Conservation (phyloP, 805 yeast genomes). For the Metschnikowia noctiluminum region DNA sequence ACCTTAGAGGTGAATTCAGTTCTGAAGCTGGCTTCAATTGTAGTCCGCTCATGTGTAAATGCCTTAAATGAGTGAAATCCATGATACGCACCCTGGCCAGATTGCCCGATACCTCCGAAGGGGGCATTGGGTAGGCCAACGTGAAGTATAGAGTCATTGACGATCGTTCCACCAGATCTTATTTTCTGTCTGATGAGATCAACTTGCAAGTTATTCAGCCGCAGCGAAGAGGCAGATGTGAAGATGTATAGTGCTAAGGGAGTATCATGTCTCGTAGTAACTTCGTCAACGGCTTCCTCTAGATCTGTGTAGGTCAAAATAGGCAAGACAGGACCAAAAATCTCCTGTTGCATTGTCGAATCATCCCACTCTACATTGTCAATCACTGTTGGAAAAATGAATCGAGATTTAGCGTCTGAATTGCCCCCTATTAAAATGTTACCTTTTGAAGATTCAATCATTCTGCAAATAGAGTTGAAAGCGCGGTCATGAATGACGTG, state of each 20-base stretch:
- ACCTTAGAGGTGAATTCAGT: constrained; percentile 54
- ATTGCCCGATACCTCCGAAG: constrained; percentile 86
- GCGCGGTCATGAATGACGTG: constrained; percentile 60
- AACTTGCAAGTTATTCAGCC: constrained; percentile 43
- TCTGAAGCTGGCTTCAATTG: constrained; percentile 62
- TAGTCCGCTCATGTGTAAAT: constrained; percentile 75
- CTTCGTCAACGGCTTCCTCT: constrained; percentile 40
- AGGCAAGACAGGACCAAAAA: constrained; percentile 86
- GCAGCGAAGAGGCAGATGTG: constrained; percentile 41
- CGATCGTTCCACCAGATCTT: constrained; percentile 68
- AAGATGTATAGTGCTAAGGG: constrained; percentile 82
- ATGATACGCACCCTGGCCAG: constrained; percentile 84
- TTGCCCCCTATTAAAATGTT: constrained; percentile 47
- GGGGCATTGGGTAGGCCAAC: constrained; percentile 68
- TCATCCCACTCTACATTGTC: constrained; percentile 63
- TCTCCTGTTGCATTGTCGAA: constrained; percentile 67
- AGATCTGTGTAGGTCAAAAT: constrained; percentile 52
- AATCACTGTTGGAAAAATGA: constrained; percentile 73
- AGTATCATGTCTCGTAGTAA: constrained; percentile 54
- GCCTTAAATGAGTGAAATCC: constrained; percentile 59
- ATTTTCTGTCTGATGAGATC: constrained; percentile 45
- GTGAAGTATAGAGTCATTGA: constrained; percentile 73
- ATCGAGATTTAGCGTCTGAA: constrained; percentile 39
- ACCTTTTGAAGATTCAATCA: constrained; percentile 53
- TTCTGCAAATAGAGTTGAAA: constrained; percentile 42